Evolutionary conservation across 805 yeast species (phyloP).

Genomic region (Candida gorgasii): DNA sequence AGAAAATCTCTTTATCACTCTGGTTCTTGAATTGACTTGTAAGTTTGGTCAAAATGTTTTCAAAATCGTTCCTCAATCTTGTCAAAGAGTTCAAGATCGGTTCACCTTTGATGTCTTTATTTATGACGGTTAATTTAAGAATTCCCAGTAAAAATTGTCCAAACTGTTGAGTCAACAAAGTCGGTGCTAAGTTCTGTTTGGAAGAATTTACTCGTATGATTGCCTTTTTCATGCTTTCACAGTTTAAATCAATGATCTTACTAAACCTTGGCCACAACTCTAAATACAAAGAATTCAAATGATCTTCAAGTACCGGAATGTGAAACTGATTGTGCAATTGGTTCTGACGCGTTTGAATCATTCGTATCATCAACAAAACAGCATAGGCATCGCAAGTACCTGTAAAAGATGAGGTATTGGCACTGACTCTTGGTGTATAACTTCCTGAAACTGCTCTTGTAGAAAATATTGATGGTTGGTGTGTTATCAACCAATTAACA

Average conservation of each 20-base stretch:
- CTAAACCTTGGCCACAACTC: conserved; percentile 88
- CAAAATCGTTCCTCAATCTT: conserved; percentile 77
- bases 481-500: conserved; percentile 45
- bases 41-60: conserved; percentile 70
- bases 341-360: conserved; percentile 63
- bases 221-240: conserved; percentile 62
- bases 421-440: conserved; percentile 23
- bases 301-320: conserved; percentile 71
- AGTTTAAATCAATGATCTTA: conserved; percentile 70
- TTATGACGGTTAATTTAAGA: conserved; percentile 47
- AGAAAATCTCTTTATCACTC: conserved; percentile 62
- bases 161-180: conserved; percentile 74
- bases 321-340: conserved; percentile 64
- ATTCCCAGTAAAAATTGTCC: conserved; percentile 72
- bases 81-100: conserved; percentile 71
- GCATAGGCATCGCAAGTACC: conserved; percentile 75
- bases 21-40: conserved; percentile 46
- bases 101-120: conserved; percentile 46
- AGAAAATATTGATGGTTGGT: conserved; percentile 33
- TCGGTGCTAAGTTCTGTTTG: conserved; percentile 39
- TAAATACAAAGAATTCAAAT: conserved; percentile 63
- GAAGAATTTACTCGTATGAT: conserved; percentile 15
- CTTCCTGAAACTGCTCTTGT: conserved; percentile 42
- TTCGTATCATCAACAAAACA: conserved; percentile 68
- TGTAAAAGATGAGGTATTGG: conserved; percentile 23